Conservation (phyloP, 257 asterid species). For the Ajuga chamaepitys region DNA sequence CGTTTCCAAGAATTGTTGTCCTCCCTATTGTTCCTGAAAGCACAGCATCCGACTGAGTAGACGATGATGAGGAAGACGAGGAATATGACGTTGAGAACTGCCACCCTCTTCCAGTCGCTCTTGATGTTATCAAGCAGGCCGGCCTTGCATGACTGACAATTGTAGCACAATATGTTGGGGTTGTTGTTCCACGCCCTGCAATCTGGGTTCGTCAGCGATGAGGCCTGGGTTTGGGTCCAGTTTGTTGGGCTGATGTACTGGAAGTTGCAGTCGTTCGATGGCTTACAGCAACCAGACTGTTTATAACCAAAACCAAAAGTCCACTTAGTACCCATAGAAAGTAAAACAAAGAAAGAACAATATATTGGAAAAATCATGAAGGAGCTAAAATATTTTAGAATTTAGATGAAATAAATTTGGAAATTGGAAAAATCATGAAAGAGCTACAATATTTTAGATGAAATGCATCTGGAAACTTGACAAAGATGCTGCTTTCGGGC, state of each 20-base stretch:
- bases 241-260: slow-evolving; percentile 64
- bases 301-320: neutral
- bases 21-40: slow-evolving; percentile 76
- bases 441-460: neutral
- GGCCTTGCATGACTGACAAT: slow-evolving; percentile 78
- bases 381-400: neutral
- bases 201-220: slow-evolving; percentile 37
- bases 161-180: slow-evolving; percentile 46
- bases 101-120: slow-evolving; percentile 78
- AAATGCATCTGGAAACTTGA: neutral
- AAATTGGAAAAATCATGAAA: neutral
- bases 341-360: too few relatives aligned
- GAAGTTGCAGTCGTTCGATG: slow-evolving; percentile 65
- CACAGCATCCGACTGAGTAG: slow-evolving; percentile 79
- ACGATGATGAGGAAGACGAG: slow-evolving; percentile 74
- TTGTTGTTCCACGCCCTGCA: slow-evolving; percentile 60
- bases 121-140: slow-evolving; percentile 83
- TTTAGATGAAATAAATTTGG: neutral
- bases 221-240: slow-evolving; percentile 38
- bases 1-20: slow-evolving; percentile 64
- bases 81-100: slow-evolving; percentile 57
- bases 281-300: slow-evolving; percentile 99
- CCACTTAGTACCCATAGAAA: neutral
- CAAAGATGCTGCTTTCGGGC: neutral
- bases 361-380: neutral